Base-by-base conservation (phyloP, 2,329 filamentous ascomycete genomes). In the Fusarium mexicanum region DNA sequence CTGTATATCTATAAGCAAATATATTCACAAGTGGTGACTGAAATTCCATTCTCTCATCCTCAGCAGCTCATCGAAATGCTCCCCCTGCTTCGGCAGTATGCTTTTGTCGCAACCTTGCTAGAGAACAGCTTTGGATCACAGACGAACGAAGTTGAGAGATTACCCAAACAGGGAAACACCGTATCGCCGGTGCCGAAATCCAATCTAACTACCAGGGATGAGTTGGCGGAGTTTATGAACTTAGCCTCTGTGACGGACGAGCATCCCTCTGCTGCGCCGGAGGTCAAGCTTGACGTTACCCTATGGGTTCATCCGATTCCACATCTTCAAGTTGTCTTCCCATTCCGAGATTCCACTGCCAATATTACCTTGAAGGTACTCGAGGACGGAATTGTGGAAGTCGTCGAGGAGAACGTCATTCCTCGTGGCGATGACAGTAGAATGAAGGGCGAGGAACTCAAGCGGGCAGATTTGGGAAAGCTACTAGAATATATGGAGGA, bases 11-110 rank as follows among this genome's bases (percentile, higher is more conserved):
- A 93, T 62, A 94, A 94, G 80, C 89, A 90, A 5, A 93, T 94
- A 14, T 94, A 92, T 74, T 92, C 91, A 1, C 88, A 91, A 64
- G 86, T 87, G 7, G 81, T 97, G 14, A 88, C 88, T 2, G 90
- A 92, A 63, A 85, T 96, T 38, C 91, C 93, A 0, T 96, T 97
- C 78, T 90, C 90, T 6, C 94, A 97, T 77, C 94, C 94, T 0
- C 89, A 91, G 57, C 93, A 97, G 79, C 84, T 97, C 8, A 84
- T 95, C 12, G 87, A 89, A 61, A 90, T 95, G 79, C 86, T 97
- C n/a, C 93, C 94, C 1, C 85, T 88, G 8, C 84, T 96, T 22
- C 87, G 94, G 20, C 94, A 96, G 80, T 96, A 94, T 78, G 92
- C 92, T 0, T 91, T 93, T 73, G 84, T 94, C 9, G 90, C 90